Evolutionary conservation across 192 early-diverging fungal genomes (phyloP).

Genomic region (Backusella westeae): DNA sequence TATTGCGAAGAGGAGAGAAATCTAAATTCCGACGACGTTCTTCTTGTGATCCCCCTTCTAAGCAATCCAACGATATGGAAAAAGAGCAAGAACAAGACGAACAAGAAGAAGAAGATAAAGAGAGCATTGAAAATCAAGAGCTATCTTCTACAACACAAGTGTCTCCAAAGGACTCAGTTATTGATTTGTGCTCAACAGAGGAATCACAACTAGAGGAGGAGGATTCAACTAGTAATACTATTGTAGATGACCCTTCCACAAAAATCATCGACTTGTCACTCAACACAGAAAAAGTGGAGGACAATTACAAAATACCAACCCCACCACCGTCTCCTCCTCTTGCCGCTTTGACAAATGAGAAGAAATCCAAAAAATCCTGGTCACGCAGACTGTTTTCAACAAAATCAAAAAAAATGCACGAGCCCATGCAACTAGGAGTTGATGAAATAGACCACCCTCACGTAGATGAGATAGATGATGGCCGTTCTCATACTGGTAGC

Average conservation of each 20-base stretch:
- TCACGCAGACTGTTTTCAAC: slow-evolving; percentile 5
- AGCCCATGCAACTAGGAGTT: neutral
- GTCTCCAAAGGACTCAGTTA: slow-evolving; percentile 3
- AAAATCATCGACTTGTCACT: neutral
- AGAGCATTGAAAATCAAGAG: neutral
- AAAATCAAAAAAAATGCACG: neutral
- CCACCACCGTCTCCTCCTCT: neutral
- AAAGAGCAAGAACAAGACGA: neutral
- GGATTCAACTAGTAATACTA: neutral
- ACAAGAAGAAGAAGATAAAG: neutral
- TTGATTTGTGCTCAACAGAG: slow-evolving; percentile 11
- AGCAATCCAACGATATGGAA: neutral
- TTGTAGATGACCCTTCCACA: neutral
- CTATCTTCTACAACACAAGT: neutral
- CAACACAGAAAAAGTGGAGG: neutral
- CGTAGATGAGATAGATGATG: neutral
- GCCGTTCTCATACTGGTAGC: neutral
- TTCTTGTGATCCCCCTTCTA: slow-evolving; percentile 12
- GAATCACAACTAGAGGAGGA: neutral
- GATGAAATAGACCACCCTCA: neutral
- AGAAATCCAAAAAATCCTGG: slow-evolving; percentile 9
- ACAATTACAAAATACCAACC: neutral
- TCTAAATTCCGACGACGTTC: slow-evolving; percentile 56
- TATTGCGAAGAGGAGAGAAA: slow-evolving; percentile 43
- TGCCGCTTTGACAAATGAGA: neutral